Conservation (phyloP, 2,329 filamentous ascomycete genomes). For the Neopestalotiopsis sp. region DNA sequence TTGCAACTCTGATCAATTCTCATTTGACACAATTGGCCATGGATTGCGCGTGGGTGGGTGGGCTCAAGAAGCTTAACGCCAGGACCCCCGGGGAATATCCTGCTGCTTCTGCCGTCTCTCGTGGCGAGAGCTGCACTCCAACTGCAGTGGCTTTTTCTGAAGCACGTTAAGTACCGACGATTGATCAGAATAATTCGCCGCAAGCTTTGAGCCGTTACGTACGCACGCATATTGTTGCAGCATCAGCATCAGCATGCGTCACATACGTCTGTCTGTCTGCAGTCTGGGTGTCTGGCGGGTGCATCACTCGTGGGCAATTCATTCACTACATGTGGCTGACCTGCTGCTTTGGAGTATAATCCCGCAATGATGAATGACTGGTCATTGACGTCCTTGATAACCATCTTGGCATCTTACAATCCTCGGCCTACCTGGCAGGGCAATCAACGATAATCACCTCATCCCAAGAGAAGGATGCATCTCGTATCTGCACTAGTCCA, state of each 20-base stretch:
- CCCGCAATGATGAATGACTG: not conserved
- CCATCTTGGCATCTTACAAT: not conserved
- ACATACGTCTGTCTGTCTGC: not conserved
- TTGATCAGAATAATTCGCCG: not conserved
- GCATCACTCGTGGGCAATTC: not conserved
- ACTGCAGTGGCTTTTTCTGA: not conserved
- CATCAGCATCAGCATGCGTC: not conserved
- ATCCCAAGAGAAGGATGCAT: not conserved
- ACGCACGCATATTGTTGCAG: not conserved
- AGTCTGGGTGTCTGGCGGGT: not conserved
- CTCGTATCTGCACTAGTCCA: not conserved
- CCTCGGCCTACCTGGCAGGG: not conserved
- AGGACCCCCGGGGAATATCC: not conserved
- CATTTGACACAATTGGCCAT: not conserved
- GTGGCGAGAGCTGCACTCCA: not conserved
- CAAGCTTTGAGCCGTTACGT: not conserved
- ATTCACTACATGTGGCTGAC: not conserved
- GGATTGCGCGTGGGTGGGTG: not conserved
- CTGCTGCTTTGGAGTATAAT: not conserved
- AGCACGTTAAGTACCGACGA: not conserved
- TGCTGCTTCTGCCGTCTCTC: not conserved
- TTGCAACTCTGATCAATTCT: not conserved
- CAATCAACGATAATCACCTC: not conserved
- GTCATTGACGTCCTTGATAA: not conserved
- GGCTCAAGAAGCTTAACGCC: not conserved